Evolutionary conservation across 1,284 basidiomycete species (phyloP).

Genomic region (Xerocomus nothofagi): DNA sequence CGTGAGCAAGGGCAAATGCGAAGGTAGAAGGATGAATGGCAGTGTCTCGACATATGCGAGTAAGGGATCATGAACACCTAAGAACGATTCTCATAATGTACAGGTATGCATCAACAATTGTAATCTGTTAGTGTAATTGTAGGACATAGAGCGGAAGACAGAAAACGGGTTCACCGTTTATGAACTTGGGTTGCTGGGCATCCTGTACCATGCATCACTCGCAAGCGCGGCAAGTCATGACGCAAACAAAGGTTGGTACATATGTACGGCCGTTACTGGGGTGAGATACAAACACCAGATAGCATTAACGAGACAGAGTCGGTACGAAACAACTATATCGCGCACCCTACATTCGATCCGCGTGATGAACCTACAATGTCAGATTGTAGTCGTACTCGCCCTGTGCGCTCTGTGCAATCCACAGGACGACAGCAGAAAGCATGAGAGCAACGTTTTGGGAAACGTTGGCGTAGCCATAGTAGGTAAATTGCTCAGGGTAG

Average conservation of each 20-base stretch:
- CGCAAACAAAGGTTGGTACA: neutral
- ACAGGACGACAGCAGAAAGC: slow-evolving; percentile 84
- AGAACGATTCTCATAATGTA: neutral
- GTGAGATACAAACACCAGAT: slow-evolving; percentile 10
- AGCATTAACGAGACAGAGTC: slow-evolving; percentile 7
- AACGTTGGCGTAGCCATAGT: slow-evolving; percentile 95
- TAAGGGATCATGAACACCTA: neutral
- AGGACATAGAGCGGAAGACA: neutral
- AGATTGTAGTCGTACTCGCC: slow-evolving; percentile 89
- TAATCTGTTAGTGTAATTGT: neutral
- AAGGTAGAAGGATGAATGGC: neutral
- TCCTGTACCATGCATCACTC: neutral
- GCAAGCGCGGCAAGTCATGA: neutral
- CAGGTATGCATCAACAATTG: neutral
- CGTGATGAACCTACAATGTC: slow-evolving; percentile 50
- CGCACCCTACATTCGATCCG: slow-evolving; percentile 1
- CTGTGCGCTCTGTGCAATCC: slow-evolving; percentile 81
- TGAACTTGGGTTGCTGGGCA: neutral
- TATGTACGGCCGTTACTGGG: neutral
- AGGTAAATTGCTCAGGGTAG: slow-evolving; percentile 77
- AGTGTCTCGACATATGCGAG: neutral
- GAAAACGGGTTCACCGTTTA: too few species aligned
- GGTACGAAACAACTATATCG: slow-evolving; percentile 2
- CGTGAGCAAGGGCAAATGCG: neutral
- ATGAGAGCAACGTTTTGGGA: slow-evolving; percentile 91